Percentiles rank a stretch among this genome's conserved stretches.
Conservation (phyloP, 139 green algal genomes). For the Chlamydomonas incerta region DNA sequence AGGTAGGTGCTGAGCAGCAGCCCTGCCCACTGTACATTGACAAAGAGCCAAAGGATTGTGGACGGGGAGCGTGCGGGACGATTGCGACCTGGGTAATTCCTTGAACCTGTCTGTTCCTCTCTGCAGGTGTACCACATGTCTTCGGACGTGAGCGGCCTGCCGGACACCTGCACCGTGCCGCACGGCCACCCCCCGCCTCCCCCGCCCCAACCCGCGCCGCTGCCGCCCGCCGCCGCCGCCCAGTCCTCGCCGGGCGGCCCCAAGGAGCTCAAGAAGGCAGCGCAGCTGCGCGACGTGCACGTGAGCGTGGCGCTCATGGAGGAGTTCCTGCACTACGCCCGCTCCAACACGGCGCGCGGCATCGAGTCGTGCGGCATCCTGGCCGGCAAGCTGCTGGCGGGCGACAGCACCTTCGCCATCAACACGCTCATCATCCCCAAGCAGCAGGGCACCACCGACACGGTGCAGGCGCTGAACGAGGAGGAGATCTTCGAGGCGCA, state of each 20-base stretch:
- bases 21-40: too few relatives aligned
- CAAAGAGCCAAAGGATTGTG: too few relatives aligned
- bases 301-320: conserved; percentile 88
- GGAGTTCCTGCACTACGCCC: conserved; percentile 86
- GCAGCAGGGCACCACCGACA: conserved; percentile 89
- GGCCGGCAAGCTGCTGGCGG: conserved; percentile 75
- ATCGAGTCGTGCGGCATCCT: conserved; percentile 94
- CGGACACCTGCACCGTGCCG: neutral
- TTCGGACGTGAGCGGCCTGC: neutral
- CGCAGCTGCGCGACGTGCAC: conserved; percentile 84
- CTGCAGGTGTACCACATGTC: conserved; percentile 1
- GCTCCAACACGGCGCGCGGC: conserved; percentile 44
- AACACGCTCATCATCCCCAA: conserved; percentile 94
- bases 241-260: conserved; percentile 35
- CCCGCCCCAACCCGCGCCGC: neutral
- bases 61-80: too few relatives aligned
- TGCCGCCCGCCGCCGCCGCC: neutral
- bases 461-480: conserved; percentile 87
- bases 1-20: conserved; percentile 43
- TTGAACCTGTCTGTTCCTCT: too few relatives aligned
- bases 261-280: conserved; percentile 52
- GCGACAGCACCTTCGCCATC: conserved; percentile 85
- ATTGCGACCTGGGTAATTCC: too few relatives aligned
- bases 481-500: conserved; percentile 92
- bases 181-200: neutral